Base-by-base conservation (phyloP, 2,329 filamentous ascomycete species). In the Iodosphaeria phyllophila region DNA sequence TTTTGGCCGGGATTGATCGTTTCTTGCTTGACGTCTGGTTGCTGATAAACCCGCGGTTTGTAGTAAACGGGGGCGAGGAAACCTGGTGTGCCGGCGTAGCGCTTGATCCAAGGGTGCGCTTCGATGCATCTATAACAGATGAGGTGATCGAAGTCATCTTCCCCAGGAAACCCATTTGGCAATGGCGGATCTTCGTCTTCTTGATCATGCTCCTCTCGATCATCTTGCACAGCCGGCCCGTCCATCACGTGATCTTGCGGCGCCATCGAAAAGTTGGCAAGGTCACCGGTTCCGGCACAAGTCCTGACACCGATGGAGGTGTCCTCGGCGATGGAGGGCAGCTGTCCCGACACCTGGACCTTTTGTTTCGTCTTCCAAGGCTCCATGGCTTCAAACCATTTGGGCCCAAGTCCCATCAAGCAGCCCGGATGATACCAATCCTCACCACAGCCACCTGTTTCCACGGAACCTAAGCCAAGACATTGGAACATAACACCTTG, bases 401-500 rank as follows among this genome's bases (percentile, higher is more conserved):
- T 64, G 8, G 80, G 66, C 1, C 74, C 71, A 36, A 91, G 53
- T 5, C 84, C 84, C 24, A 92, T 69, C 6, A 95, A 55, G 43
- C 86, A 95, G 32, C 89, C 83, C 1, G 86, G 82, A 52, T 95
- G 86, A 63, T 82, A 95, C 86, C 86, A 95, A 43, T 95, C 86
- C 52, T 95, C 86, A 8, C 86, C 86, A 49, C 86, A 95, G 4
- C 84, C 86, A 10, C 84, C 84, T 2, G 74, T 73, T 35, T 86
- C 76, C 8, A 66, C 60, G 0, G 70, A 75, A 1, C 82, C 83
- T 1, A 95, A 56, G 0, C 86, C 86, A 3, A 95, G 49, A 43
- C 89, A 98, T 48, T 98, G 89, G 38, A 91, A 98, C 89, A 98
- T 98, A 19, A 84, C 95, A 0, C 86, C 86, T 38, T 86, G 91